Evolutionary conservation across 2,329 filamentous ascomycete genomes (phyloP).

Genomic region (Sclerotiophoma versabilis): DNA sequence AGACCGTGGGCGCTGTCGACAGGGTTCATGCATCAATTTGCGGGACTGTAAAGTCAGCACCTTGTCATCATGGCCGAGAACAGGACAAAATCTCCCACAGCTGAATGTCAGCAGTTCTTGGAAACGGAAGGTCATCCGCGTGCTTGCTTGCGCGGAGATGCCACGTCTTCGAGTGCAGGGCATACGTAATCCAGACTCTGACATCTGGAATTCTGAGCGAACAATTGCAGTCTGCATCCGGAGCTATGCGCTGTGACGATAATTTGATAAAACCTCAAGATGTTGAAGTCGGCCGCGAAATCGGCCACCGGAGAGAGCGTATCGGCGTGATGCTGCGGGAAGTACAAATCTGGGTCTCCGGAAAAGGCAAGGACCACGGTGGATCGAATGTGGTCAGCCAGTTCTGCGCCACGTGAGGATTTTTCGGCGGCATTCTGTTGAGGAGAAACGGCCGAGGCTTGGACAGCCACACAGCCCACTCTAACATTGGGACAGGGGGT

Average conservation of each 20-base stretch:
- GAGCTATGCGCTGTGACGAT: constrained; percentile 17
- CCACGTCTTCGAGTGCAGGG: constrained; percentile 14
- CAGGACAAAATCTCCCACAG: constrained; percentile 23
- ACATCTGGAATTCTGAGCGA: constrained; percentile 2
- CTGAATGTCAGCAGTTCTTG: constrained; percentile 29
- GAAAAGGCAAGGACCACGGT: constrained; percentile 28
- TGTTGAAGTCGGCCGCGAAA: constrained; percentile 21
- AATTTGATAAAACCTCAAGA: constrained; percentile 15
- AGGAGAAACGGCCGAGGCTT: constrained; percentile 29
- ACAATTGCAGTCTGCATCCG: constrained; percentile 16
- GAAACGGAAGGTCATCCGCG: constrained; percentile 38
- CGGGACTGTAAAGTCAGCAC: constrained; percentile 13
- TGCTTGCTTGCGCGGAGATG: constrained; percentile 22
- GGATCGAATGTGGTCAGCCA: constrained; percentile 14
- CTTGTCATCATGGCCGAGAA: constrained; percentile 27
- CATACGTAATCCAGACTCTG: constrained; percentile 11
- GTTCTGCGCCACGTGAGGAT: constrained; percentile 41
- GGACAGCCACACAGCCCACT: constrained; percentile 36
- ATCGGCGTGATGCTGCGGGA: constrained; percentile 16
- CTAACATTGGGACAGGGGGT: constrained; percentile 29
- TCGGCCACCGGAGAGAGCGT: constrained; percentile 18
- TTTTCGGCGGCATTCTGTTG: constrained; percentile 32
- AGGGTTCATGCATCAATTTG: constrained; percentile 7
- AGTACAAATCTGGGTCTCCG: constrained; percentile 20
- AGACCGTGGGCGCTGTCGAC: constrained; percentile 7